Base-by-base conservation (phyloP, 2,329 filamentous ascomycete species). In the Ilyonectria mors-panacis region DNA sequence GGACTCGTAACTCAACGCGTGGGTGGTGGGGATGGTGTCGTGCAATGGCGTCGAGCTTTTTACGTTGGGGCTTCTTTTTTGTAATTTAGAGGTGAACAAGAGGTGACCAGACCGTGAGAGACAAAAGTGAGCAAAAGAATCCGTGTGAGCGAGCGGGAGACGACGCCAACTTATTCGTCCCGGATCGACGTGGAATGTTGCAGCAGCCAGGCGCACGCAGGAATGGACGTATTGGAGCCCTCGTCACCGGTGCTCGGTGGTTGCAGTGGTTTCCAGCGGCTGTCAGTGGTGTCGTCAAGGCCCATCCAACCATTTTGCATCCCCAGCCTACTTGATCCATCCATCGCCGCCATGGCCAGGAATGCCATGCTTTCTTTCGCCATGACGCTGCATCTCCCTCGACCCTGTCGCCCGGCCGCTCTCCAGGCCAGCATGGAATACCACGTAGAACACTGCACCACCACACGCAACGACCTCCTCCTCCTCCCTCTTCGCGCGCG, bases 101-200 rank as follows among this genome's bases (percentile, higher is more conserved):
- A 19, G 30, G 50, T 53, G 50, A 23, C 50, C 50, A 35, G 50
- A 53, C 50, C 30, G 12, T 15, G 28, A 33, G 7, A 21, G 48
- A 33, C 19, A n/a, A 51, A 13, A 42, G 6, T 5, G 12, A 21
- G 9, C 23, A 56, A 37, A 39, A 17, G 15, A 35, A 19, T 51
- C 37, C 42, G 37, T 45, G 35, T 30, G 33, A 65, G 54, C 51
- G 42, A 57, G 66, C 47, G 67, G 51, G 61, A 65, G 63, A 37
- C 23, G 12, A 30, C 19, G 48, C 17, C 35, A 64, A 71, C 71
- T 75, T 75, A 75, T 74, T 10, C 48, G n/a, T 60, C 35, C 44
- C 37, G 30, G 53, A 56, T 54, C 39, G 37, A 26, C 59, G 45
- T 58, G 13, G 33, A 12, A 39, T 45, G 53, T 59, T 55, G 56